These are phyloP conservation scores for Talaromyces sp. DNA, from an alignment of 2,329 filamentous ascomycete species.

Conservation along the genomic window DNA sequence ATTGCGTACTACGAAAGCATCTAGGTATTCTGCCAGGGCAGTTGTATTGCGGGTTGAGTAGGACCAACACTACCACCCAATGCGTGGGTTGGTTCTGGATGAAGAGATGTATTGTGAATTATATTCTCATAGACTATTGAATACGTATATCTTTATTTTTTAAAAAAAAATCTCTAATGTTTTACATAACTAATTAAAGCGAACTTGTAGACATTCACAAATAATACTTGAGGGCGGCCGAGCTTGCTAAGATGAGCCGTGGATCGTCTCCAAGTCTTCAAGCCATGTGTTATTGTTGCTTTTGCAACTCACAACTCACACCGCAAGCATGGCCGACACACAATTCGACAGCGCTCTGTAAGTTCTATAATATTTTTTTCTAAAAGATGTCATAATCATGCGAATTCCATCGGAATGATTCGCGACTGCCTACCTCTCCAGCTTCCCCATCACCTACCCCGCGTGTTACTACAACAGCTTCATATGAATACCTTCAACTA, in stretches of 20 bases:
- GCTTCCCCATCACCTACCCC: constrained; percentile 4
- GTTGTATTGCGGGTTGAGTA: too few species aligned
- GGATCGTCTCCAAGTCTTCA: constrained; percentile 18
- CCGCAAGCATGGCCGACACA: constrained; percentile 42
- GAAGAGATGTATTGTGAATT: too few species aligned
- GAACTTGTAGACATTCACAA: too few species aligned
- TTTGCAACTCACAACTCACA: constrained; percentile 12
- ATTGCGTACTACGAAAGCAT: too few species aligned
- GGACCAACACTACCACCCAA: too few species aligned
- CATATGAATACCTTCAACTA: neutral
- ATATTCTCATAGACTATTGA: too few species aligned
- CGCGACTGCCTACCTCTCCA: neutral
- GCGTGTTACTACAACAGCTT: neutral
- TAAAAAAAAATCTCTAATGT: too few species aligned
- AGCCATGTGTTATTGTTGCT: constrained; percentile 3
- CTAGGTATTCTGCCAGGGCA: too few species aligned
- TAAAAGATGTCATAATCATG: neutral
- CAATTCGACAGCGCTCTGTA: constrained; percentile 53
- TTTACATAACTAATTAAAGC: too few species aligned
- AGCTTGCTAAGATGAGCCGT: neutral
- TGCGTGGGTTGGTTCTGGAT: too few species aligned
- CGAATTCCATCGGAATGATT: neutral
- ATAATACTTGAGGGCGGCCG: too few species aligned
- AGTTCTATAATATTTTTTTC: constrained; percentile 22
- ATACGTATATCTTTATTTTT: too few species aligned